Base-by-base conservation (phyloP, 805 yeast genomes). In the Naumovozyma baii region DNA sequence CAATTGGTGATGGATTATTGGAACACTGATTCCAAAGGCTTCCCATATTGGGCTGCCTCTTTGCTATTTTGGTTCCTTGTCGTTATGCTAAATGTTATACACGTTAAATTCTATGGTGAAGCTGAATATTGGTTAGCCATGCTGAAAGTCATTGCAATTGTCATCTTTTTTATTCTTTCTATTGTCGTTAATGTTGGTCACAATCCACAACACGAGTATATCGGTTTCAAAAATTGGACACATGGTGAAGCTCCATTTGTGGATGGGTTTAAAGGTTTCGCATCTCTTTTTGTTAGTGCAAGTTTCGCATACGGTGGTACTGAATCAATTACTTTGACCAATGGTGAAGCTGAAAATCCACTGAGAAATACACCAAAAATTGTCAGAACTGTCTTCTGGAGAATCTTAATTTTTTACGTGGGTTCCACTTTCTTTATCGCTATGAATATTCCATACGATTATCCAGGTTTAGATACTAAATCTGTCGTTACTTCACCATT, bases 101-200 rank as follows among this genome's bases (percentile, higher is more conserved):
- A 72, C 37, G 80, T 73, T n/a, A 61, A 60, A 43, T 69, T 74
- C 26, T 74, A 73, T 48, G 82, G 82, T 33, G 82, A 77, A 59
- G 75, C 79, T 7, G 82, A 77, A 57, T 77, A 74, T 50, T 66
- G 74, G 63, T 66, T 77, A 38, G 78, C 80, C 2, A 47, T 72
- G 39, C 55, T 77, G 52, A 79, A 79, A 53, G 68, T 75, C 4
- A 52, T 77, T 2, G 73, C 84, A 14, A 69, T 78, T 31, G 44
- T 73, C 9, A 76, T 76, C 5, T 76, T 73, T 51, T 75, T 76
- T 58, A 71, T 73, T 19, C 54, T 76, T 37, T 70, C 79, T 40
- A 69, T 78, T 41, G 68, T 75, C 7, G 77, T 72, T 36, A 74
- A 74, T 49, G 74, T 69, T 17, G 83, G 83, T 33, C 78, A 77